Conservation (phyloP, 345 rosid genomes). For the Lepidium didymum region DNA sequence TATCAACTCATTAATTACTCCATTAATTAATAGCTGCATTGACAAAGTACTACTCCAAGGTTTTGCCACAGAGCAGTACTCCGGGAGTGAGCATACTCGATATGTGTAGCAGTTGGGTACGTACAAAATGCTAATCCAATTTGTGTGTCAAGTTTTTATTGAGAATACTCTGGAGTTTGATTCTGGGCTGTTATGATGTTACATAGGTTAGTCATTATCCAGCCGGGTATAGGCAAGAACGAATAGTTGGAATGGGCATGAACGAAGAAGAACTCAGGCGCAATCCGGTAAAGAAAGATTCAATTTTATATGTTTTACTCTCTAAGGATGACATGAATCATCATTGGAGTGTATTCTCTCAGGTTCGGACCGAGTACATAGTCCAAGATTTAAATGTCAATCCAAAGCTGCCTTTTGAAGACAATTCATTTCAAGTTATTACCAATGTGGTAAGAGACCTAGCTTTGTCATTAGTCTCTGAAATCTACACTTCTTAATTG, state of each 20-base stretch:
- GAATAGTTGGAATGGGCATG: conserved; percentile 76
- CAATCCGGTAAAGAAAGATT: conserved; percentile 46
- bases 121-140: no score
- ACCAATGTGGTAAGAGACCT: conserved; percentile 69
- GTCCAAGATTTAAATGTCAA: conserved; percentile 80
- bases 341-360: neutral
- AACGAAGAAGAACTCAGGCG: conserved; percentile 78
- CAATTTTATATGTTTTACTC: neutral
- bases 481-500: neutral
- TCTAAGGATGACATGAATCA: conserved; percentile 1
- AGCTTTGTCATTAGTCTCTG: neutral
- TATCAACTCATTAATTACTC: no score
- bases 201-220: conserved; percentile 88
- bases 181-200: conserved; percentile 7
- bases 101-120: no score
- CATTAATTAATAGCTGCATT: no score
- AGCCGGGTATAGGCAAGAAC: conserved; percentile 76
- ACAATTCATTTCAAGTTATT: conserved; percentile 71
- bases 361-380: conserved; percentile 65
- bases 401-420: conserved; percentile 78
- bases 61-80: no score
- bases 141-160: neutral
- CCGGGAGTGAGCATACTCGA: no score
- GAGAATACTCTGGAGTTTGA: neutral
- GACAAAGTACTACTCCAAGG: no score